Evolutionary conservation across 352 stramenopile species (phyloP).

Genomic region (Pythium coloratum): DNA sequence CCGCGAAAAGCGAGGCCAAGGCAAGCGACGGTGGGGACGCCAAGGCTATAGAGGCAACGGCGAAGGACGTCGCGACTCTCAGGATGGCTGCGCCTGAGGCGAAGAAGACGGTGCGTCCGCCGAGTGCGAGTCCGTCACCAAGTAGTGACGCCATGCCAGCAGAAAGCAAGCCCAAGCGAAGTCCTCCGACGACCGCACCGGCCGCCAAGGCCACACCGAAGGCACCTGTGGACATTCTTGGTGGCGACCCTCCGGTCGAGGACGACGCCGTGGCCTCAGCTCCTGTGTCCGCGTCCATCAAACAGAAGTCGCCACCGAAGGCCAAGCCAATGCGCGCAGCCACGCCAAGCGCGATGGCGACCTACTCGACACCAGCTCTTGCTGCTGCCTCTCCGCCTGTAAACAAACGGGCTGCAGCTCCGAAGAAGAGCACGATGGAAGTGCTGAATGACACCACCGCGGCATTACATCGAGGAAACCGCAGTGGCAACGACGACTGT

Average conservation of each 20-base stretch:
- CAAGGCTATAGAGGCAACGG: neutral
- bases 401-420: conserved; percentile 5
- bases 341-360: conserved; percentile 4
- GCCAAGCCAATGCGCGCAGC: conserved; percentile 15
- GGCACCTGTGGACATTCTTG: conserved; percentile 43
- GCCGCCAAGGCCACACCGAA: conserved; percentile 30
- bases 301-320: conserved; percentile 33
- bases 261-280: conserved; percentile 29
- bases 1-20: conserved; percentile 29
- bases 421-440: conserved; percentile 70
- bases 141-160: neutral
- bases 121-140: conserved; percentile 16
- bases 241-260: conserved; percentile 6
- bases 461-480: conserved; percentile 31
- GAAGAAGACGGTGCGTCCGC: conserved; percentile 23
- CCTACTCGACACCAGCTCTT: conserved; percentile 2
- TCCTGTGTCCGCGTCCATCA: conserved; percentile 22
- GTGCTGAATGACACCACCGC: conserved; percentile 66
- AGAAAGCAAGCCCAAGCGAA: conserved; percentile 16
- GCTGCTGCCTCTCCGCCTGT: neutral
- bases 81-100: conserved; percentile 9
- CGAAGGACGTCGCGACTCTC: conserved; percentile 21
- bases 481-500: conserved; percentile 4
- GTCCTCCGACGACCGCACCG: conserved; percentile 7
- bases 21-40: neutral